phyloP scores from a whole-genome alignment of 2,329 filamentous ascomycete genomes.

The Aspergillus terreus region DNA sequence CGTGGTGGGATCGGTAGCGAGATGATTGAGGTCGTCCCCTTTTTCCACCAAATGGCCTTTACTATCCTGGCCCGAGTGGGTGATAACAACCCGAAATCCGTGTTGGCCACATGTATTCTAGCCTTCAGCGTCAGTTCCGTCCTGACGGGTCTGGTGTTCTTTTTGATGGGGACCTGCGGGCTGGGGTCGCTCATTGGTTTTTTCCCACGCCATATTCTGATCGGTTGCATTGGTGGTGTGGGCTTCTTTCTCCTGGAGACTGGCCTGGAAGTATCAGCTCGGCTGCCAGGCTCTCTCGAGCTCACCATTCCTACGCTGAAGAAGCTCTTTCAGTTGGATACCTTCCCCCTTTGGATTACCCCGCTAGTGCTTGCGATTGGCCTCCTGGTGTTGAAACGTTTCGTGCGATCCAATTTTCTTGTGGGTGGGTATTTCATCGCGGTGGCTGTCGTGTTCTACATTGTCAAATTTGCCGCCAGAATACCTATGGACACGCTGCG shows the following conservation, averaged over 20 bases:
- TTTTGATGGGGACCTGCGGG: slow-evolving; percentile 79
- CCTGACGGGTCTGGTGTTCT: slow-evolving; percentile 87
- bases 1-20: slow-evolving; percentile 90
- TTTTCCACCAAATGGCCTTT: slow-evolving; percentile 97
- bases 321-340: slow-evolving; percentile 69
- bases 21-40: slow-evolving; percentile 97
- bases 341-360: slow-evolving; percentile 75
- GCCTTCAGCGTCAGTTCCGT: slow-evolving; percentile 88
- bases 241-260: slow-evolving; percentile 92
- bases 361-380: slow-evolving; percentile 73
- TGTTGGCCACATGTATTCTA: slow-evolving; percentile 91
- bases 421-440: slow-evolving; percentile 84
- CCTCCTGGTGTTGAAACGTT: slow-evolving; percentile 72
- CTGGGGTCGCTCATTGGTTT: slow-evolving; percentile 94
- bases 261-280: slow-evolving; percentile 87
- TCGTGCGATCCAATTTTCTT: slow-evolving; percentile 76
- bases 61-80: slow-evolving; percentile 78
- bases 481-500: slow-evolving; percentile 67
- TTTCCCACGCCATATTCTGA: slow-evolving; percentile 92
- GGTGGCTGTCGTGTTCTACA: slow-evolving; percentile 60
- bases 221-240: slow-evolving; percentile 95
- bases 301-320: slow-evolving; percentile 75
- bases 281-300: slow-evolving; percentile 77
- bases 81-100: slow-evolving; percentile 73
- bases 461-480: slow-evolving; percentile 49